Percentiles rank a stretch among this genome's conserved stretches.
phyloP scores from a whole-genome alignment of 257 asterid species.

The Solanum virginianum region DNA sequence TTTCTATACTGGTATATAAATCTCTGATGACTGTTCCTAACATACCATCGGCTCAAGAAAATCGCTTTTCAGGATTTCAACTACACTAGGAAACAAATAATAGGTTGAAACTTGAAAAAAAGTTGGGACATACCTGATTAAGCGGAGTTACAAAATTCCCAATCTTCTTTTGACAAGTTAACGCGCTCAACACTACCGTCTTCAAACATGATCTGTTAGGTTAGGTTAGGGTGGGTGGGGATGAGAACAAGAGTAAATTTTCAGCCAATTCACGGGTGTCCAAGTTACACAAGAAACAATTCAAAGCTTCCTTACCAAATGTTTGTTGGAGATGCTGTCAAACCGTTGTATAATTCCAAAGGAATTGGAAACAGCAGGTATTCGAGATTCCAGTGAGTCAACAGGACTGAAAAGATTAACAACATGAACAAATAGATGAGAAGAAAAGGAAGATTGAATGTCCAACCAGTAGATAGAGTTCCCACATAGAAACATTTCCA shows the following conservation, averaged over 20 bases:
- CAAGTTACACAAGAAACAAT: neutral
- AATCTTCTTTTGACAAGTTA: constrained; percentile 74
- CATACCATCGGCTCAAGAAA: neutral
- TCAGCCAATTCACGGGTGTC: neutral
- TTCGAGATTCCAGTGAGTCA: neutral
- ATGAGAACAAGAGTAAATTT: neutral
- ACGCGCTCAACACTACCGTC: constrained; percentile 54
- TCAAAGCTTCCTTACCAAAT: constrained; percentile 54
- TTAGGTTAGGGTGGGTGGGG: neutral
- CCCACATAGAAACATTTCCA: neutral
- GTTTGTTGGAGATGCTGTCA: constrained; percentile 49
- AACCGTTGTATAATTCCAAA: constrained; percentile 62
- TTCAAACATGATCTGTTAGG: constrained; percentile 71
- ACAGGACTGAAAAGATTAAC: neutral
- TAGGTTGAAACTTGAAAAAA: neutral
- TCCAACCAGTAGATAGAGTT: neutral
- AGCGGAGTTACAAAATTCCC: constrained; percentile 54
- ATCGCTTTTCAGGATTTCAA: neutral
- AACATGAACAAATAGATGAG: neutral
- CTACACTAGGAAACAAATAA: neutral
- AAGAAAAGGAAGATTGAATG: neutral
- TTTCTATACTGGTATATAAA: neutral
- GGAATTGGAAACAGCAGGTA: constrained; percentile 28
- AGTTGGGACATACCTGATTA: constrained; percentile 25
- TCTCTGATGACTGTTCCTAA: neutral